These are phyloP conservation scores for Kodamaea anthophila DNA, from an alignment of 1,139 yeast species.

Conservation along the genomic window DNA sequence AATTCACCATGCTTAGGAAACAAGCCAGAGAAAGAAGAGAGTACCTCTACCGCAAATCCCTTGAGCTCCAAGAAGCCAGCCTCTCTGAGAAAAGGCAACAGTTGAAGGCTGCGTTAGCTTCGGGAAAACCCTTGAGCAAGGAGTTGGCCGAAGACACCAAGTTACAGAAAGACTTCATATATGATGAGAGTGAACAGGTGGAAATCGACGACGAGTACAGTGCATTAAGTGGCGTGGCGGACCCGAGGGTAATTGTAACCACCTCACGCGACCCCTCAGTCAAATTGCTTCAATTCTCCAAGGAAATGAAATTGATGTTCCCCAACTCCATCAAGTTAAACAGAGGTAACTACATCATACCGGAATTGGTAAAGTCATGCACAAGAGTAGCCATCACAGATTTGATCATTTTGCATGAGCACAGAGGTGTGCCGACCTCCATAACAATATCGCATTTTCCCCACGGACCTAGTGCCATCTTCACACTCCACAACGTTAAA, in stretches of 20 bases:
- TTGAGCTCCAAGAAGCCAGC: constrained; percentile 84
- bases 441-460: constrained; percentile 92
- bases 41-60: constrained; percentile 80
- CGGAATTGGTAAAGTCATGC: constrained; percentile 81
- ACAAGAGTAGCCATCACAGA: constrained; percentile 67
- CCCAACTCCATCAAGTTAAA: constrained; percentile 87
- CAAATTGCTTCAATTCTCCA: constrained; percentile 81
- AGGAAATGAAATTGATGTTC: constrained; percentile 81
- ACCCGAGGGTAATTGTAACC: constrained; percentile 90
- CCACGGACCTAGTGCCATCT: constrained; percentile 94
- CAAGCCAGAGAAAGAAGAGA: constrained; percentile 96
- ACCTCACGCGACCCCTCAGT: constrained; percentile 91
- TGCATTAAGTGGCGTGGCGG: constrained; percentile 79
- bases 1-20: constrained; percentile 56
- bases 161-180: constrained; percentile 74
- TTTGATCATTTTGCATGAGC: constrained; percentile 83
- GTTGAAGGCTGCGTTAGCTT: constrained; percentile 79
- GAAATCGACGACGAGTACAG: constrained; percentile 84
- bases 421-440: constrained; percentile 96
- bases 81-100: constrained; percentile 82
- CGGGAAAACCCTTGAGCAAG: constrained; percentile 84
- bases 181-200: constrained; percentile 69
- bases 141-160: constrained; percentile 84
- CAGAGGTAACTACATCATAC: constrained; percentile 88
- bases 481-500: constrained; percentile 90